These are phyloP conservation scores for Podila horticola DNA, from an alignment of 192 early-diverging fungal species.

Conservation along the genomic window DNA sequence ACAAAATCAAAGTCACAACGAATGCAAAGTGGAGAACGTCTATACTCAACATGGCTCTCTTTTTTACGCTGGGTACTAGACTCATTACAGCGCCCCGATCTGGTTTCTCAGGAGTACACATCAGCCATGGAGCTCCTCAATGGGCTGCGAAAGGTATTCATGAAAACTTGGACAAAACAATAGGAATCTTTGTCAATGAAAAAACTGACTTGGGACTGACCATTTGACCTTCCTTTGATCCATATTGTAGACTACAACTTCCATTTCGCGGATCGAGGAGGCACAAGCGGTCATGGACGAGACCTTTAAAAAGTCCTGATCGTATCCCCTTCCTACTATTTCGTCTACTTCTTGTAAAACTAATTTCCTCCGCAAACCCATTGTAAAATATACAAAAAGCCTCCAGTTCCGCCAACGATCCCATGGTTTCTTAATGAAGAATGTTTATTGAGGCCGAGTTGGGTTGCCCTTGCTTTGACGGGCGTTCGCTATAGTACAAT, in stretches of 20 bases:
- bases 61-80: neutral
- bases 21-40: too few species aligned
- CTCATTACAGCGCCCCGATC: slow-evolving; percentile 17
- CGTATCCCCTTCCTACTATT: neutral
- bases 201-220: neutral
- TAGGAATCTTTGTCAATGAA: too few species aligned
- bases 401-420: too few species aligned
- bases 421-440: too few species aligned
- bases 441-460: neutral
- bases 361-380: too few species aligned
- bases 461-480: neutral
- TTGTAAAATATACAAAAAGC: too few species aligned
- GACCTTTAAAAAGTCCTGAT: slow-evolving; percentile 2
- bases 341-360: too few species aligned
- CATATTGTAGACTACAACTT: slow-evolving; percentile 33
- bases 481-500: neutral
- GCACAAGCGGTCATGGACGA: slow-evolving; percentile 53
- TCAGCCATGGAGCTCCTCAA: slow-evolving; percentile 27
- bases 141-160: slow-evolving; percentile 34
- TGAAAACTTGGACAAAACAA: neutral
- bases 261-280: slow-evolving; percentile 48
- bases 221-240: neutral
- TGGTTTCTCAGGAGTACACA: slow-evolving; percentile 33
- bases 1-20: too few species aligned
- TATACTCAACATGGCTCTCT: neutral